Conservation (phyloP, 371 early-diverging fungal species). For the Massospora cicadina region DNA sequence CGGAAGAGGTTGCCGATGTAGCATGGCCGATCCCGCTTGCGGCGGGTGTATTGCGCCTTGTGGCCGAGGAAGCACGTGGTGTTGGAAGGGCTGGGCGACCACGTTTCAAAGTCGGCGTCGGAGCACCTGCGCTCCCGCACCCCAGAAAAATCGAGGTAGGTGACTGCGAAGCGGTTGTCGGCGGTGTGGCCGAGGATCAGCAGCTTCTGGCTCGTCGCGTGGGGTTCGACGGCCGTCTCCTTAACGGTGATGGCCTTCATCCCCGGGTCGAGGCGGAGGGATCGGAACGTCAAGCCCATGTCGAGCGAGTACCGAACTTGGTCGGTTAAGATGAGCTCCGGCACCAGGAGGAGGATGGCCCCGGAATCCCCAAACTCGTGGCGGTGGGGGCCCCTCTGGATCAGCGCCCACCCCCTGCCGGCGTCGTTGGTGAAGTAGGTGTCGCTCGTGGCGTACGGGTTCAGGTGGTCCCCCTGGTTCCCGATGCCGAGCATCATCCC, state of each 20-base stretch:
- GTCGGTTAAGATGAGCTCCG: conserved; percentile 57
- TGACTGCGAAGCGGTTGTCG: conserved; percentile 26
- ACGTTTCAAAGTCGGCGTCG: conserved; percentile 51
- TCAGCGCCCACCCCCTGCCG: conserved; percentile 54
- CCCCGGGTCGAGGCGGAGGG: conserved; percentile 29
- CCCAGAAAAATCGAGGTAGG: conserved; percentile 59
- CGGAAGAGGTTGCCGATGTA: conserved; percentile 52
- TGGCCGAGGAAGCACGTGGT: conserved; percentile 9
- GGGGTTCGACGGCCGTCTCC: conserved; percentile 49
- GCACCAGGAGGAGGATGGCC: conserved; percentile 41
- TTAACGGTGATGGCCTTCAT: conserved; percentile 30
- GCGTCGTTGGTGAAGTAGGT: conserved; percentile 74
- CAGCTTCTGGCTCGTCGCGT: conserved; percentile 50
- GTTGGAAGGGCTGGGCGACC: conserved; percentile 35
- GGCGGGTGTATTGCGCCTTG: conserved; percentile 52
- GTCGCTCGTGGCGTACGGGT: conserved; percentile 44
- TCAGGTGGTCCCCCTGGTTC: conserved; percentile 57
- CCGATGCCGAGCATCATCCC: conserved; percentile 88
- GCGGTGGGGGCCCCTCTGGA: conserved; percentile 50
- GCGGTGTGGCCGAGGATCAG: conserved; percentile 35
- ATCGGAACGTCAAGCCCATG: conserved; percentile 39
- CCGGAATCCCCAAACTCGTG: conserved; percentile 84
- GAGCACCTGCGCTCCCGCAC: conserved; percentile 41
- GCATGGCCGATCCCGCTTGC: conserved; percentile 54
- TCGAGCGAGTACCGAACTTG: conserved; percentile 35